These are phyloP conservation scores for Solanum appendiculatum DNA, from an alignment of 257 asterid species.

Conservation along the genomic window DNA sequence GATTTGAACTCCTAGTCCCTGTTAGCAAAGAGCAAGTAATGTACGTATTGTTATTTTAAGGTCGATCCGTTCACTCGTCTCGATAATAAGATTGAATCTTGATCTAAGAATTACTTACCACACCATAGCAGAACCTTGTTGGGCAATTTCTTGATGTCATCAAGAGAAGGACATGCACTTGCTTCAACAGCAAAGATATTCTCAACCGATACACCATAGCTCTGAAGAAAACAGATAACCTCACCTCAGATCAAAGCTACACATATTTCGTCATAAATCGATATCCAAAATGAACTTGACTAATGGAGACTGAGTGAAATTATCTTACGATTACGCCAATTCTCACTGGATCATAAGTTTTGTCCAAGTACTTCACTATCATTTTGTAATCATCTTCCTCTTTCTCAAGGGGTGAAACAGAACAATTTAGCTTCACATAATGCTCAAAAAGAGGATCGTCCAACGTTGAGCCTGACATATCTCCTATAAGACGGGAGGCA, in stretches of 20 bases:
- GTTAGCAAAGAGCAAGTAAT: not conserved
- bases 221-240: conserved; percentile 24
- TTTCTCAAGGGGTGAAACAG: conserved; percentile 36
- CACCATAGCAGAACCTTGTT: conserved; percentile 85
- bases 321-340: conserved; percentile 67
- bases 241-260: not conserved
- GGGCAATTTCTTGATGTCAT: conserved; percentile 53
- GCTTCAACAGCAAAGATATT: conserved; percentile 55
- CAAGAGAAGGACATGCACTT: conserved; percentile 68
- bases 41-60: not conserved
- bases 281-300: not conserved
- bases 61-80: not conserved
- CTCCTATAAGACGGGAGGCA: conserved; percentile 80
- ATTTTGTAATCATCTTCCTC: conserved; percentile 65
- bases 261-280: not conserved
- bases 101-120: conserved; percentile 32
- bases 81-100: not conserved
- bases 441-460: conserved; percentile 75
- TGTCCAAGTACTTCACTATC: conserved; percentile 64
- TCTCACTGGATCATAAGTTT: conserved; percentile 65
- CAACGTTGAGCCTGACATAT: conserved; percentile 55
- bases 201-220: conserved; percentile 55
- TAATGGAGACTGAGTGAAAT: not conserved
- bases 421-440: conserved; percentile 65
- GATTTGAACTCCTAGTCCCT: conserved; percentile 76